Base-by-base conservation (phyloP, 2,329 filamentous ascomycete species). In the Fusarium heterosporum region DNA sequence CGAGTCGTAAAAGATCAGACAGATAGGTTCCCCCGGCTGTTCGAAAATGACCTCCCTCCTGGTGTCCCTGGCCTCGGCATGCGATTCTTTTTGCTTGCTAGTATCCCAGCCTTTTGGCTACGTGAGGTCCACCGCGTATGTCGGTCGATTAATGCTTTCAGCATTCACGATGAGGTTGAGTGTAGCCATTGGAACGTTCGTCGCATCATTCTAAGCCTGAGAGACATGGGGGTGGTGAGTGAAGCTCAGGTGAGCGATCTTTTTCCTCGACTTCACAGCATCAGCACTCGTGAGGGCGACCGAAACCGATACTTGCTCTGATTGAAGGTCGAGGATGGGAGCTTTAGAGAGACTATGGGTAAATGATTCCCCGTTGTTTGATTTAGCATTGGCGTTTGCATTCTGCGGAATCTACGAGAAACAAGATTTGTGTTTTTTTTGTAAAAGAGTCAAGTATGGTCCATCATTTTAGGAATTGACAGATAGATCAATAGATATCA, bases 81-180 rank as follows among this genome's bases (percentile, higher is more conserved):
- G 3, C n/a, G 8, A 7, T 32, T 6, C 10, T 32, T 28, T 12
- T n/a, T 52, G 28, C 5, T 55, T n/a, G 11, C n/a, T 2, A 40
- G 4, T 0, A 14, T 57, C 6, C 30, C 32, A 4, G 5, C 11
- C 13, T 13, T 8, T 14, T 6, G 16, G 5, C 6, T 59, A 9
- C 3, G 4, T 4, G 5, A 17, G 12, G 13, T 55, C 6, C 4
- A 41, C 2, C 22, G 25, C 8, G 6, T n/a, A 1, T 19, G 26
- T 30, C n/a, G 19, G 2, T 25, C 36, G 1, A 16, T 28, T 1
- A 6, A 8, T 7, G 17, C 16, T 0, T 29, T n/a, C 1, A 16
- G 40, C 16, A 5, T 16, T 41, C 6, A 17, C 25, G 3, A 14
- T 4, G 19, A 48, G 17, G 3, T 4, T 4, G 22, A 19, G 11